Evolutionary conservation across 768 basidiomycete genomes (phyloP), one percentile per base, ranked within the genome.

Genomic region (Candolleomyces eurysporus): DNA sequence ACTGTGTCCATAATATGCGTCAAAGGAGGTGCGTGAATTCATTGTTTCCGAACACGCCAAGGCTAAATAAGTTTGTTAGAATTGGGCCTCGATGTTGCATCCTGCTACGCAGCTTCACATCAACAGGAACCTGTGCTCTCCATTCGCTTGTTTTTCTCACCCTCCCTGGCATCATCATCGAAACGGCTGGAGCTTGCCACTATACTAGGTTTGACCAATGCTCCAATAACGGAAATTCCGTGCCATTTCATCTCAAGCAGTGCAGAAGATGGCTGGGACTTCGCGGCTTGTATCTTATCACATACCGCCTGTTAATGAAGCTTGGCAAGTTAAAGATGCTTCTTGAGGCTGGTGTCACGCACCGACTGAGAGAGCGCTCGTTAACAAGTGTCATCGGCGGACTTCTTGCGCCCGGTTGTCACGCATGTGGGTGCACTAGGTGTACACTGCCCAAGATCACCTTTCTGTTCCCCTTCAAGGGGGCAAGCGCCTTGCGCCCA

Each of bases 261-360:
- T 16, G 65, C 68, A 1, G 64, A 61, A 31, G 76, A 83, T 60
- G 71, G 79, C 58, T 90, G 86, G 85, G 82, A 87, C 68, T 78
- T 78, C 68, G 84, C 81, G 19, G 66, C 88, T 5, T 54, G 60
- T 83, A 81, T 68, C 76, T 86, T 57, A 62, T 83, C 56, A 68
- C 61, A 58, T 57, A 45, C 45, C 1, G 16, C 7, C 45, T 21
- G 10, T 46, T 46, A 46, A 46, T 17, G 1, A 9, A 36, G 36
- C 36, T 11, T 36, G 11, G 36, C 36, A 36, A 36, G 36, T 11
- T 36, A 11, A 36, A 36, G 11, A 36, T 36, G 36, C 11, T 36
- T 36, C 36, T 11, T 7, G 36, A 11, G 8, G 3, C 36, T 8
- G 36, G 36, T 2, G 36, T 11, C 36, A 13, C 57, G 52, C 52